phyloP scores from a whole-genome alignment of 441 rosid species.

The Euphorbia corollata region DNA sequence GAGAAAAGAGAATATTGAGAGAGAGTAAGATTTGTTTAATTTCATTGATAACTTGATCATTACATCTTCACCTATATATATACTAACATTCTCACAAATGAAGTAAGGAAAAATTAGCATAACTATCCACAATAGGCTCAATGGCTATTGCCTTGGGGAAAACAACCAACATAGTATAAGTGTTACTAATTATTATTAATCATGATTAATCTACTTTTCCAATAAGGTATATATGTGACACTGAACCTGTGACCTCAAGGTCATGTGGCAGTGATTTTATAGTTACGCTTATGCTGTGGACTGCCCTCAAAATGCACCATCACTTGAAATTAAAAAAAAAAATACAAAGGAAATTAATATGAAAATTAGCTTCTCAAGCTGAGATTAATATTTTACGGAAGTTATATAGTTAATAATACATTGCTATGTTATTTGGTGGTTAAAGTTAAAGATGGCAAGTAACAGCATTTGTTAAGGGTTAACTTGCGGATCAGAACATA shows the following conservation, averaged over 20 bases:
- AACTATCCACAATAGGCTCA: no score
- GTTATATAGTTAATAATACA: neutral
- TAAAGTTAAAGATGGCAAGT: neutral
- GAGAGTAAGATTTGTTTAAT: no score
- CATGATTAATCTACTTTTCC: no score
- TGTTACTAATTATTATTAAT: no score
- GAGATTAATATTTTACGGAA: neutral
- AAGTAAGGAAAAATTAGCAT: no score
- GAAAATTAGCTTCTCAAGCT: neutral
- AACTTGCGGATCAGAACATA: neutral
- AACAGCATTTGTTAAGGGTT: neutral
- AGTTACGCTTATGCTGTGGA: neutral
- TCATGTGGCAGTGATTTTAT: neutral
- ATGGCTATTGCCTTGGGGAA: no score
- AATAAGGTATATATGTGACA: no score
- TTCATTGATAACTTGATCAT: no score
- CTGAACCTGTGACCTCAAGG: neutral
- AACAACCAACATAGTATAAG: no score
- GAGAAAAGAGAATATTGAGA: no score
- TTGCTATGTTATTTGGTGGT: neutral
- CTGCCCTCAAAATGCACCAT: neutral
- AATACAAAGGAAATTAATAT: neutral
- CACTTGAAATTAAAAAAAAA: neutral
- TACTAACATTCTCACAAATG: no score
- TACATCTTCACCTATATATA: no score